phyloP scores from a whole-genome alignment of 129 eudicot genomes.

The Arctium minus region DNA sequence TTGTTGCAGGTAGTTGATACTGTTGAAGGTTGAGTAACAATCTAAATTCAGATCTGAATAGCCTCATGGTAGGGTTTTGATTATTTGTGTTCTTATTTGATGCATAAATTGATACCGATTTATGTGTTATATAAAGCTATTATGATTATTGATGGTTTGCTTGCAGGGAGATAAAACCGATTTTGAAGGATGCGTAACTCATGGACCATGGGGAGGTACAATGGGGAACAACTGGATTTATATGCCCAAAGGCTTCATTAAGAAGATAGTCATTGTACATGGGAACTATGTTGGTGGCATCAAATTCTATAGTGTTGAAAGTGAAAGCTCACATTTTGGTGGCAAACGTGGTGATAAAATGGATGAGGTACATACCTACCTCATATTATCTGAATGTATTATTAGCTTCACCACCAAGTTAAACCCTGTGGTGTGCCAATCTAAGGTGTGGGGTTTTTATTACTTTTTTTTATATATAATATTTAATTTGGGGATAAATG shows the following conservation, averaged over 20 bases:
- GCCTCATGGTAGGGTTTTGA: not conserved
- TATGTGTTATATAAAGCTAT: not conserved
- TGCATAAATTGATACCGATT: not conserved
- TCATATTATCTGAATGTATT: too few relatives aligned
- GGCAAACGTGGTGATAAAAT: not conserved
- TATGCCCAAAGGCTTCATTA: not conserved
- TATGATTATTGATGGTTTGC: not conserved
- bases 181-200: not conserved
- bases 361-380: not conserved
- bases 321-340: not conserved
- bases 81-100: not conserved
- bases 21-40: not conserved
- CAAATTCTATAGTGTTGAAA: not conserved
- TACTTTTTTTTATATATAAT: too few relatives aligned
- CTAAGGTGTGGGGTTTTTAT: not conserved
- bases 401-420: too few relatives aligned
- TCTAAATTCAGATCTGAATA: not conserved
- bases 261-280: not conserved
- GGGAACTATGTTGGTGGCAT: not conserved
- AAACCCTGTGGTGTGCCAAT: too few relatives aligned
- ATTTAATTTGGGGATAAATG: too few relatives aligned
- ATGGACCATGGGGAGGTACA: conserved; percentile 20
- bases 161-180: not conserved
- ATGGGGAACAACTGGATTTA: not conserved
- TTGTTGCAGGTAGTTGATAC: not conserved